Evolutionary conservation across 331 rosid species (phyloP), one percentile per base, ranked within the genome.

Genomic region (Spiraea crenata): DNA sequence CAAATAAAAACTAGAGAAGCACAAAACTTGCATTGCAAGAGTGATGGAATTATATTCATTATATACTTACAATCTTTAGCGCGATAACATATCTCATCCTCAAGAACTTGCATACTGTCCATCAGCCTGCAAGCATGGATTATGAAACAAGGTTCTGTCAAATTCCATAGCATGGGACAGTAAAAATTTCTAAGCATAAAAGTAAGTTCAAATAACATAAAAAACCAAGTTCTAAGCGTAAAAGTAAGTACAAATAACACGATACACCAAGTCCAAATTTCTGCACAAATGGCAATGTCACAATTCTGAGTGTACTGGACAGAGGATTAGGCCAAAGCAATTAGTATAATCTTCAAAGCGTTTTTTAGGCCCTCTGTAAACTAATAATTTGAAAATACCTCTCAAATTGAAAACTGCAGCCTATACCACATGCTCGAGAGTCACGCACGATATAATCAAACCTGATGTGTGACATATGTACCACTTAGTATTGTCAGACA

Each of bases 361-460:
- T 37, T 66, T 74, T 37, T 66, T 74, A 78, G 41, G 79, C 55
- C 61, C 48, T 51, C 34, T 39, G 20, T 65, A 69, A 41, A 41
- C 77, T 9, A 25, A 44, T 45, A n/a, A 35, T 63, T 80, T 15
- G 51, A 35, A 19, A 15, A 56, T 72, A 89, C 96, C 92, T 85
- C 62, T 89, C 89, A 54, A 80, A 86, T 38, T 87, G 87, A 87
- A 87, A 89, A 81, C 77, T 85, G 84, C 92, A 89, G 66, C 92
- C 92, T 44, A 89, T 77, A 71, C 96, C 96, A 51, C 96, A 89
- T 19, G 96, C 92, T 20, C 90, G 89, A 41, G 85, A 77, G 57
- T 89, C 96, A 71, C 92, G 96, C 59, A 80, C 83, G 72, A 89
- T 89, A 85, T 89, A 89, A 78, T 89, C 96, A 85, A 89, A 89